A percentile compares a stretch with the other conserved stretches of the same genome.
Evolutionary conservation across 73 alveolate genomes (phyloP).

Genomic region (Symbiodinium natans): DNA sequence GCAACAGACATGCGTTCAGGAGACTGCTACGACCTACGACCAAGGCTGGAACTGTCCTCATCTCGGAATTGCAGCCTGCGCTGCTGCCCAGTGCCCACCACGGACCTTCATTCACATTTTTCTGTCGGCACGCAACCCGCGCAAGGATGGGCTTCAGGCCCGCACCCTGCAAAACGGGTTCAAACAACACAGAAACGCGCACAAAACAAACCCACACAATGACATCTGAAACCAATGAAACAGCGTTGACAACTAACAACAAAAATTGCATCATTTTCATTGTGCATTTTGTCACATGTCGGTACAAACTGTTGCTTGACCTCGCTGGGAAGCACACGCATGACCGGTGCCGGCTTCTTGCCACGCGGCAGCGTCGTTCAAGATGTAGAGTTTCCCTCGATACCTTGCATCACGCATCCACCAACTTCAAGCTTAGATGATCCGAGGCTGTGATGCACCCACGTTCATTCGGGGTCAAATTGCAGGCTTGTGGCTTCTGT

Average conservation of each 20-base stretch:
- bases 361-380: slow-evolving; percentile 85
- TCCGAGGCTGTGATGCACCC: no score
- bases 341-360: slow-evolving; percentile 86
- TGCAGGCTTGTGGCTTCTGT: not conserved
- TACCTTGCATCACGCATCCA: no score
- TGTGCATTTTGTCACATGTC: not conserved
- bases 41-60: slow-evolving; percentile 10
- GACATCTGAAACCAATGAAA: not conserved
- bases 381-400: slow-evolving; percentile 82
- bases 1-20: no score
- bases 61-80: slow-evolving; percentile 64
- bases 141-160: not conserved
- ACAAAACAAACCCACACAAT: not conserved
- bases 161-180: not conserved
- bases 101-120: slow-evolving; percentile 28
- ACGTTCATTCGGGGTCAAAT: no score
- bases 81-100: slow-evolving; percentile 45
- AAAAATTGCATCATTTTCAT: not conserved
- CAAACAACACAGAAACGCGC: no score
- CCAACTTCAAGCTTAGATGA: no score
- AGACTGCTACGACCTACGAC: no score
- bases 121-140: no score
- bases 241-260: not conserved
- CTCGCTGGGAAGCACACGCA: slow-evolving; percentile 17
- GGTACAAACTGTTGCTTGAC: not conserved